Percentiles rank a stretch among this genome's conserved stretches.
These are phyloP conservation scores for Penicillium riverlandense DNA, from an alignment of 495 filamentous ascomycete species.

Conservation along the genomic window DNA sequence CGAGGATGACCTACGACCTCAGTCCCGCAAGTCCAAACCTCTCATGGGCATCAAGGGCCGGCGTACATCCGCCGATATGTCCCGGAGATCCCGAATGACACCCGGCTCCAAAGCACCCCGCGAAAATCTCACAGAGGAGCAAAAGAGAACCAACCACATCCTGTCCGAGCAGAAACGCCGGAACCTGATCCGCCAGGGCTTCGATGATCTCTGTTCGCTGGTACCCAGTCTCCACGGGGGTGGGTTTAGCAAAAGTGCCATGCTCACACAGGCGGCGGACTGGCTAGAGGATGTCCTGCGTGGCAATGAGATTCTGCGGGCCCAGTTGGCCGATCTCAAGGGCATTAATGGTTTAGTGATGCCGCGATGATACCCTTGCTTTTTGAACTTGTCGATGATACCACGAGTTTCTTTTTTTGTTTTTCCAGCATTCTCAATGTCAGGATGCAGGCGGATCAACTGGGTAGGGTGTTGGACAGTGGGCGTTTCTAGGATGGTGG, in stretches of 20 bases:
- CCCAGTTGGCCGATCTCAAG: slow-evolving; percentile 38
- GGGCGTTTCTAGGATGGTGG: slow-evolving; percentile 3
- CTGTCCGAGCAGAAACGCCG: slow-evolving; percentile 81
- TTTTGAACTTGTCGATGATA: slow-evolving; percentile 7
- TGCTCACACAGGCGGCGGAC: slow-evolving; percentile 61
- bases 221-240: slow-evolving; percentile 64
- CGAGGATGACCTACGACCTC: slow-evolving; percentile 29
- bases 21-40: slow-evolving; percentile 44
- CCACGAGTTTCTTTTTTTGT: slow-evolving; percentile 12
- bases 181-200: slow-evolving; percentile 69
- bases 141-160: slow-evolving; percentile 86
- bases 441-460: slow-evolving; percentile 10
- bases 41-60: slow-evolving; percentile 21
- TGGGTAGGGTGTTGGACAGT: slow-evolving; percentile 5
- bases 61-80: slow-evolving; percentile 24
- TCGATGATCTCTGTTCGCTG: slow-evolving; percentile 61
- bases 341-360: slow-evolving; percentile 36
- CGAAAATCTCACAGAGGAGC: slow-evolving; percentile 74
- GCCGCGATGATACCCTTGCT: slow-evolving; percentile 22
- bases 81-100: slow-evolving; percentile 23
- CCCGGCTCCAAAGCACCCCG: slow-evolving; percentile 44
- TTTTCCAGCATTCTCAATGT: not conserved
- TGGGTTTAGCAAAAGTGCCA: slow-evolving; percentile 73
- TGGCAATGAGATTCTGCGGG: slow-evolving; percentile 52
- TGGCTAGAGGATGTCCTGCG: slow-evolving; percentile 66